Conservation (phyloP, 306 rosid genomes). For the Medicago arabica region DNA sequence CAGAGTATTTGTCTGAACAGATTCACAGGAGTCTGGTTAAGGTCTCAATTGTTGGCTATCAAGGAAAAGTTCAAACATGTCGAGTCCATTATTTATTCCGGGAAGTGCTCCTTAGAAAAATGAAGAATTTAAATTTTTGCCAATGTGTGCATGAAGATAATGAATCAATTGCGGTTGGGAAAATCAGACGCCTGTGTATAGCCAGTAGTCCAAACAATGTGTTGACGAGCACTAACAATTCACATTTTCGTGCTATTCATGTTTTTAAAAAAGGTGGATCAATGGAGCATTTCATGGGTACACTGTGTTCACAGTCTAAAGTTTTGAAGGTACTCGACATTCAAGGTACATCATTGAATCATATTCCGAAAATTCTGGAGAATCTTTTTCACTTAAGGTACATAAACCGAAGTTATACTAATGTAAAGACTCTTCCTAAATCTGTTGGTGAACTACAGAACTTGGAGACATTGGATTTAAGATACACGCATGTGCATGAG, state of each 20-base stretch:
- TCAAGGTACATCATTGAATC: neutral
- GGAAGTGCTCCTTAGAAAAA: neutral
- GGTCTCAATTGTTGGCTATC: neutral
- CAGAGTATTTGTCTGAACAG: neutral
- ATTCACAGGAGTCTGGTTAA: neutral
- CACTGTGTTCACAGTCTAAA: neutral
- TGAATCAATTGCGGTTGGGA: neutral
- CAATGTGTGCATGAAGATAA: neutral
- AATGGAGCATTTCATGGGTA: neutral
- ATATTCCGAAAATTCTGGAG: neutral
- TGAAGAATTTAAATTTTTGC: neutral
- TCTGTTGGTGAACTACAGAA: neutral
- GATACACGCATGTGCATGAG: neutral
- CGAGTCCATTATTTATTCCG: neutral
- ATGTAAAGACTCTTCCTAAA: neutral
- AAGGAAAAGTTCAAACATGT: neutral
- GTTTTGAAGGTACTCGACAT: neutral
- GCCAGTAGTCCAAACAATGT: no score
- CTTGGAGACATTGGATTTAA: slow-evolving; percentile 9
- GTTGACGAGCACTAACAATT: neutral
- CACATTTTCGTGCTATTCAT: neutral
- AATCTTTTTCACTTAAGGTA: neutral
- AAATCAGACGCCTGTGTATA: neutral
- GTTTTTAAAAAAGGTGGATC: neutral
- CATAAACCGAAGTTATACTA: neutral